Conservation (phyloP, 192 early-diverging fungal genomes). For the Entophlyctis helioformis region DNA sequence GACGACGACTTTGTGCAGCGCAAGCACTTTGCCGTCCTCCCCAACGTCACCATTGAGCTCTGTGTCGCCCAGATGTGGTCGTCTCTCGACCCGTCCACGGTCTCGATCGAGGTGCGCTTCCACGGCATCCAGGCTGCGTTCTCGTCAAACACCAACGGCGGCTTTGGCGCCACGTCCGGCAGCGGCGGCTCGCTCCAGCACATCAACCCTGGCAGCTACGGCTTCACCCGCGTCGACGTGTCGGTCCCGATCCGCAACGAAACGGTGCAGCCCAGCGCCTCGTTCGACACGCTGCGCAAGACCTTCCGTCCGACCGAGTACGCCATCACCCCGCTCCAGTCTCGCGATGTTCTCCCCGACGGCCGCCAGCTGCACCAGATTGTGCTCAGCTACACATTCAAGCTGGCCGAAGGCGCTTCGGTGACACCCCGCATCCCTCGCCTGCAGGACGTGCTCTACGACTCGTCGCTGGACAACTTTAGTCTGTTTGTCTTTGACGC, state of each 20-base stretch:
- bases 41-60: conserved; percentile 65
- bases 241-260: conserved; percentile 59
- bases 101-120: conserved; percentile 66
- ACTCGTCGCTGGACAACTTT: conserved; percentile 52
- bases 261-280: conserved; percentile 38
- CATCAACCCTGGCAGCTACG: conserved; percentile 29
- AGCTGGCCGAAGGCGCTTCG: conserved; percentile 34
- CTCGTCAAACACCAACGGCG: conserved; percentile 14
- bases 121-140: conserved; percentile 53
- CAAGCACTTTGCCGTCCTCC: conserved; percentile 47
- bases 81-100: conserved; percentile 49
- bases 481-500: conserved; percentile 63
- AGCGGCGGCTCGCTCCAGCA: conserved; percentile 15
- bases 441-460: conserved; percentile 63
- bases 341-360: conserved; percentile 67
- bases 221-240: conserved; percentile 63
- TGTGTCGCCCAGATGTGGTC: conserved; percentile 88
- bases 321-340: conserved; percentile 48
- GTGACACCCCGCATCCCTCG: conserved; percentile 51
- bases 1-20: conserved; percentile 43
- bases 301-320: conserved; percentile 53
- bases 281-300: conserved; percentile 49
- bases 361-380: conserved; percentile 57
- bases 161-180: conserved; percentile 8
- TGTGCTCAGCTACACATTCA: conserved; percentile 62